Conservation (phyloP, 169 alveolate genomes). For the Plasmodium vinckei region DNA sequence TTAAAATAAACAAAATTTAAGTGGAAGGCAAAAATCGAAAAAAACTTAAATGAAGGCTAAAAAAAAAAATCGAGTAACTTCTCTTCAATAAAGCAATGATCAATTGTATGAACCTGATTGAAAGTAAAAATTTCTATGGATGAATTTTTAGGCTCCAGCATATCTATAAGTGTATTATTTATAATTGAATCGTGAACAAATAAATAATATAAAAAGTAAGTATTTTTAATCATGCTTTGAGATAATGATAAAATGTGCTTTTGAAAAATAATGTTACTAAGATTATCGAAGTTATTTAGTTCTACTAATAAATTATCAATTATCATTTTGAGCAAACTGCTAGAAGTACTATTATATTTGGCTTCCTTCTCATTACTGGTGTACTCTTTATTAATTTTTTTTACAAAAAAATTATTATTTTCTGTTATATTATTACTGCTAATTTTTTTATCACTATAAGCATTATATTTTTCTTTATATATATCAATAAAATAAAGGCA, state of each 20-base stretch:
- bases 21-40: no score
- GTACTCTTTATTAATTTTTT: constrained; percentile 12
- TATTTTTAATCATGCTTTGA: constrained; percentile 20
- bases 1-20: no score
- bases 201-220: constrained; percentile 69
- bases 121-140: constrained; percentile 46
- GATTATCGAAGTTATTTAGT: constrained; percentile 65
- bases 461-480: constrained; percentile 70
- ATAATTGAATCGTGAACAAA: constrained; percentile 48
- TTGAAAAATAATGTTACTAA: constrained; percentile 58
- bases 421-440: constrained; percentile 13
- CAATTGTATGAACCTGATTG: constrained; percentile 51
- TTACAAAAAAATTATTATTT: constrained; percentile 12
- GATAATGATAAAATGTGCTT: constrained; percentile 60
- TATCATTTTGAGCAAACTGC: constrained; percentile 11
- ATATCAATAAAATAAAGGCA: constrained; percentile 52
- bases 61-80: constrained; percentile 50
- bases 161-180: constrained; percentile 26
- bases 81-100: constrained; percentile 44
- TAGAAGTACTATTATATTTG: neutral
- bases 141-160: constrained; percentile 4
- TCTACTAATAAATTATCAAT: constrained; percentile 64
- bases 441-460: constrained; percentile 37
- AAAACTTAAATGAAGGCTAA: neutral
- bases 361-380: constrained; percentile 9